Conservation (phyloP, 352 stramenopile genomes). For the Halophytophthora polymorphica region DNA sequence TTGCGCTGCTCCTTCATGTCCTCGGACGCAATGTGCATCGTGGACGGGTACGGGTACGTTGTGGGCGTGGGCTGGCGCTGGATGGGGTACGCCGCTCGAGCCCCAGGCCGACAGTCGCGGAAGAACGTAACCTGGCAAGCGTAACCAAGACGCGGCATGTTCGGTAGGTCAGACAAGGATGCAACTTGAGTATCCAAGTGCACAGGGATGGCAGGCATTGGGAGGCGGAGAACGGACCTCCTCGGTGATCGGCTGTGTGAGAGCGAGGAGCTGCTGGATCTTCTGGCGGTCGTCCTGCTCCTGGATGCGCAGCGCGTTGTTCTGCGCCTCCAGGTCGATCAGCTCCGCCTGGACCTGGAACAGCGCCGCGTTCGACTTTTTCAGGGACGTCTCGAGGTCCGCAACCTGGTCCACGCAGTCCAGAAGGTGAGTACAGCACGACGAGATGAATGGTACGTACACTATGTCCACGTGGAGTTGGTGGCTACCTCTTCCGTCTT, state of each 20-base stretch:
- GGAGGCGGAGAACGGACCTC: constrained; percentile 29
- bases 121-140: constrained; percentile 59
- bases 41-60: constrained; percentile 67
- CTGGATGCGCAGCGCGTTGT: constrained; percentile 67
- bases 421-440: constrained; percentile 2
- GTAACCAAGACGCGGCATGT: background rate
- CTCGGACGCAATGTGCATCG: constrained; percentile 69
- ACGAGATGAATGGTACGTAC: background rate
- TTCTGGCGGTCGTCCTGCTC: constrained; percentile 72
- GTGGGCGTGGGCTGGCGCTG: constrained; percentile 18
- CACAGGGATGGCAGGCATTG: too few relatives aligned
- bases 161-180: background rate
- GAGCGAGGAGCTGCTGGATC: constrained; percentile 76
- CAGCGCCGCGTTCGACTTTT: constrained; percentile 48
- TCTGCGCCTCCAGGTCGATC: constrained; percentile 61
- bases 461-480: background rate
- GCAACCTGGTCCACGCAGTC: constrained; percentile 29
- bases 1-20: constrained; percentile 26
- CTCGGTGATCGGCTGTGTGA: constrained; percentile 81
- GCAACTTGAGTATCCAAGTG: too few relatives aligned
- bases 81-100: constrained; percentile 49
- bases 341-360: constrained; percentile 65
- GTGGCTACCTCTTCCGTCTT: constrained; percentile 58
- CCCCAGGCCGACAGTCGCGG: constrained; percentile 61
- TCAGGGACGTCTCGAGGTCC: constrained; percentile 58